A percentile compares a stretch with the other conserved stretches of the same genome.
phyloP scores from a whole-genome alignment of 495 filamentous ascomycete genomes.

The Tetracladium marchalianum region DNA sequence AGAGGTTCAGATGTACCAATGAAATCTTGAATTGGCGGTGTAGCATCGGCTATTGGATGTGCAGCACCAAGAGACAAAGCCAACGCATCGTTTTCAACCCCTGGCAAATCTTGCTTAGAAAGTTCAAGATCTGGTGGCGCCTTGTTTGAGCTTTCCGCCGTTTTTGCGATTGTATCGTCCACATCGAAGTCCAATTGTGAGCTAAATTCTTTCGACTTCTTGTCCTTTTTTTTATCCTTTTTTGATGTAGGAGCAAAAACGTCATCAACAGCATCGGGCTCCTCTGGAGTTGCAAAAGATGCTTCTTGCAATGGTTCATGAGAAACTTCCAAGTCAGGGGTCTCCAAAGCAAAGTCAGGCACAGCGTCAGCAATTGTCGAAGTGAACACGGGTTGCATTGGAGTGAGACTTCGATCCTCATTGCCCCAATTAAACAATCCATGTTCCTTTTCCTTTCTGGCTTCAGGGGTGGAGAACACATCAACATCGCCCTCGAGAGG shows the following conservation, averaged over 20 bases:
- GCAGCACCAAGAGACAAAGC: too few relatives aligned
- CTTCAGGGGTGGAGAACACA: slow-evolving; percentile 1
- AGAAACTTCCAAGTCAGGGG: too few relatives aligned
- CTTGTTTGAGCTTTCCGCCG: neutral
- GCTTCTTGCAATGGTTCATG: too few relatives aligned
- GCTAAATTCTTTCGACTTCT: slow-evolving; percentile 24
- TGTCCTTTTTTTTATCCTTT: slow-evolving; percentile 28
- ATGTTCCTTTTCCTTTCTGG: slow-evolving; percentile 18
- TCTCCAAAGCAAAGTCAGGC: too few relatives aligned
- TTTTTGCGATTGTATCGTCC: neutral
- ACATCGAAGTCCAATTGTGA: slow-evolving; percentile 9
- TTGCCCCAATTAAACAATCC: slow-evolving; percentile 25
- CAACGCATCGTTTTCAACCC: too few relatives aligned
- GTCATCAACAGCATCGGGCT: too few relatives aligned
- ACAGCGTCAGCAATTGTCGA: too few relatives aligned
- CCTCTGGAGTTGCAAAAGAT: too few relatives aligned
- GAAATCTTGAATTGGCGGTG: too few relatives aligned
- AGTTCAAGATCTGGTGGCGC: neutral
- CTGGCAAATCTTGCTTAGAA: neutral
- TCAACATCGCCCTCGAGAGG: slow-evolving; percentile 7
- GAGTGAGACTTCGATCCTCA: neutral
- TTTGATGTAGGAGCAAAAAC: neutral
- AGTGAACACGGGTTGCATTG: too few relatives aligned
- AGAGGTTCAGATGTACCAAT: too few relatives aligned
- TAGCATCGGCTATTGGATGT: too few relatives aligned